These are phyloP conservation scores for Fonsecaea erecta DNA, from an alignment of 2,329 filamentous ascomycete genomes.

Conservation along the genomic window DNA sequence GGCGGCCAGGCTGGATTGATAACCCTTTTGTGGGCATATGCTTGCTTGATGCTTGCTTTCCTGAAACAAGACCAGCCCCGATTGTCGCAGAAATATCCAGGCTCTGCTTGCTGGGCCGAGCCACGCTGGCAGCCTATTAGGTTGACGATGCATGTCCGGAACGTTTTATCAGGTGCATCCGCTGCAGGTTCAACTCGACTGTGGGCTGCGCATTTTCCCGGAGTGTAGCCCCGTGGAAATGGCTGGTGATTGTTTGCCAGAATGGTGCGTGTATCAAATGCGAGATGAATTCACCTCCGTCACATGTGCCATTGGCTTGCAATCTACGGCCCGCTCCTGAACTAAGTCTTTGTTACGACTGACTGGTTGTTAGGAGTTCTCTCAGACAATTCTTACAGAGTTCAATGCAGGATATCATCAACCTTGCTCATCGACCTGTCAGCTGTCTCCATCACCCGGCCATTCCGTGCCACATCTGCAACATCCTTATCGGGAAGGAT, in stretches of 20 bases:
- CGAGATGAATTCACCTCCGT: neutral
- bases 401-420: neutral
- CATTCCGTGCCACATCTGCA: neutral
- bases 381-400: neutral
- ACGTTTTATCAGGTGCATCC: slow-evolving; percentile 12
- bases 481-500: too few relatives aligned
- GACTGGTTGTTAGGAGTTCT: neutral
- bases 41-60: slow-evolving; percentile 4
- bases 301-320: slow-evolving; percentile 1
- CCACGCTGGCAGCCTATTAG: slow-evolving; percentile 5
- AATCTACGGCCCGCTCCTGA: slow-evolving; percentile 9
- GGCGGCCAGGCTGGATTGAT: neutral
- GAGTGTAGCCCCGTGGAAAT: neutral
- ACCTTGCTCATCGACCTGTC: neutral
- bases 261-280: neutral
- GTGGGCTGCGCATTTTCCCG: neutral
- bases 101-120: neutral
- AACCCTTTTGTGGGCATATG: neutral
- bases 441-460: neutral
- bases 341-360: neutral
- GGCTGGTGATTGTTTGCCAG: neutral
- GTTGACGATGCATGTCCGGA: slow-evolving; percentile 5
- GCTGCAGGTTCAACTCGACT: slow-evolving; percentile 8
- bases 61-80: slow-evolving; percentile 13
- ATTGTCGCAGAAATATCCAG: slow-evolving; percentile 9